These are phyloP conservation scores for Rutstroemia sydowiana DNA, from an alignment of 2,329 filamentous ascomycete species.

Conservation along the genomic window DNA sequence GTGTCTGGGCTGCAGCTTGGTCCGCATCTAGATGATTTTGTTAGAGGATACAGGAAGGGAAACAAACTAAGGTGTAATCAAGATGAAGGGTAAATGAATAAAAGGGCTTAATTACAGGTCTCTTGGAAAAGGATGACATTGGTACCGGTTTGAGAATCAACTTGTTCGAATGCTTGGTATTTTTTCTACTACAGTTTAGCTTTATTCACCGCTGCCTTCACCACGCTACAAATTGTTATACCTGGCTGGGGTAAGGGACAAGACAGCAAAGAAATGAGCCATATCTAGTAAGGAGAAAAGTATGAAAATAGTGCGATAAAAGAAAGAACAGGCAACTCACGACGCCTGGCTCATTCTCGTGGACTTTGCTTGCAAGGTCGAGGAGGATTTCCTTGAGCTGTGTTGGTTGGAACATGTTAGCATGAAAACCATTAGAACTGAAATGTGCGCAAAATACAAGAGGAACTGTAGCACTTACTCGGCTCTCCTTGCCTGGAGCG, in stretches of 20 bases:
- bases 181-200: background rate
- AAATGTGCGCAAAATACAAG: background rate
- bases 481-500: background rate
- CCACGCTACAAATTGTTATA: background rate
- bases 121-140: background rate
- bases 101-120: background rate
- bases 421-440: background rate
- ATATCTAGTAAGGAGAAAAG: background rate
- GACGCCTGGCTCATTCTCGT: background rate
- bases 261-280: background rate
- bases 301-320: background rate
- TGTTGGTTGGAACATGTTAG: background rate
- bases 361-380: background rate
- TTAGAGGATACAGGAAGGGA: background rate
- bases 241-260: background rate
- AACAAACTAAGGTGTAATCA: background rate
- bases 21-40: background rate
- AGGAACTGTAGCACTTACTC: background rate
- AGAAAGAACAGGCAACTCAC: background rate
- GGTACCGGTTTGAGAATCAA: background rate
- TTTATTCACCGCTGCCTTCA: background rate
- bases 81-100: background rate
- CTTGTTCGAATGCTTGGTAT: slow-evolving; percentile 1
- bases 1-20: background rate
- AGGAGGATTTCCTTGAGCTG: background rate